These are phyloP conservation scores for Fraxinus baroniana DNA, from an alignment of 305 asterid genomes.

Conservation along the genomic window DNA sequence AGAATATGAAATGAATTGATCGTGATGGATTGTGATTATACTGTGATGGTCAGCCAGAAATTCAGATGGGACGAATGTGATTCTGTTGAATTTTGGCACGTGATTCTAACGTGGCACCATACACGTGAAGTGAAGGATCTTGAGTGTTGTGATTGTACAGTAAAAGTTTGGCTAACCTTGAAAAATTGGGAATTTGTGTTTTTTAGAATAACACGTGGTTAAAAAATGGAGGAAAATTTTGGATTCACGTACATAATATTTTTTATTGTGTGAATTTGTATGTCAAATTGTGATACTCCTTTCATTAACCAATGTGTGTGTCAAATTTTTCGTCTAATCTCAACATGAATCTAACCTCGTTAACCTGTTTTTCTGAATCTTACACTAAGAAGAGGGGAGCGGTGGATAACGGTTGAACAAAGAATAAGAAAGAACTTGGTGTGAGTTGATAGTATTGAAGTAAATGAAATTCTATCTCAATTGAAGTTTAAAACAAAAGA, in stretches of 20 bases:
- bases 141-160: not conserved
- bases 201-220: no score
- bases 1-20: not conserved
- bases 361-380: not conserved
- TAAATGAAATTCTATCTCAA: not conserved
- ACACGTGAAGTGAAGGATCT: not conserved
- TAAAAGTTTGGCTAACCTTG: not conserved
- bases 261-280: no score
- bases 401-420: not conserved
- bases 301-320: no score
- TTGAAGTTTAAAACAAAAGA: no score
- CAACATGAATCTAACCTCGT: not conserved
- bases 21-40: not conserved
- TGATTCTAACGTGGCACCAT: not conserved
- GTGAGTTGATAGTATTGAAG: not conserved
- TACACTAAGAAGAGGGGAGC: not conserved
- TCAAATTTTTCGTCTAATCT: no score
- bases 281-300: no score
- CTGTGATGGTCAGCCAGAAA: not conserved
- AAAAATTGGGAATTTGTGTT: not conserved
- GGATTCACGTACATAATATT: no score
- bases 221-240: no score
- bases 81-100: not conserved
- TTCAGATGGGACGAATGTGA: not conserved
- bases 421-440: not conserved